Percentiles rank a stretch among this genome's conserved stretches.
Evolutionary conservation across 768 basidiomycete species (phyloP).

Genomic region (Amanita thiersii): DNA sequence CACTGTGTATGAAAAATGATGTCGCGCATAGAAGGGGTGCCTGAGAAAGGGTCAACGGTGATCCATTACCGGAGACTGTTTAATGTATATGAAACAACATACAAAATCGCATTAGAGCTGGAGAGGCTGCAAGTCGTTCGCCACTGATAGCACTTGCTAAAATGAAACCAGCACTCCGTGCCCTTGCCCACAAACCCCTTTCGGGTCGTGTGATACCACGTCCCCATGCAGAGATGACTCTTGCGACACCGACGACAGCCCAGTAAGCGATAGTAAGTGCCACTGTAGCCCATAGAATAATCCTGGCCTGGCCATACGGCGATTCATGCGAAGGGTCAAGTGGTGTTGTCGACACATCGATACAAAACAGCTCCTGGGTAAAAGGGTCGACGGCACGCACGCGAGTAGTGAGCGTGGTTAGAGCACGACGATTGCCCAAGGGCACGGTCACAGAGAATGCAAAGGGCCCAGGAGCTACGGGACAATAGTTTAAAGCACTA

Average conservation of each 20-base stretch:
- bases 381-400: slow-evolving; percentile 86
- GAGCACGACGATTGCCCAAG: slow-evolving; percentile 52
- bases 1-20: slow-evolving; percentile 92
- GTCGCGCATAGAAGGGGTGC: slow-evolving; percentile 88
- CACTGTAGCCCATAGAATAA: slow-evolving; percentile 70
- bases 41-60: slow-evolving; percentile 26
- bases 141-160: slow-evolving; percentile 91
- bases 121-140: slow-evolving; percentile 76
- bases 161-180: slow-evolving; percentile 82
- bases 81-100: slow-evolving; percentile 21
- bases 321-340: slow-evolving; percentile 48
- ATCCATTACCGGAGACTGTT: slow-evolving; percentile 2
- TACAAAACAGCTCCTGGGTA: slow-evolving; percentile 73
- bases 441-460: slow-evolving; percentile 73
- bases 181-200: slow-evolving; percentile 56
- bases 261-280: slow-evolving; percentile 74
- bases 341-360: slow-evolving; percentile 73
- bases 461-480: slow-evolving; percentile 70
- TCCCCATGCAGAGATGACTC: slow-evolving; percentile 81
- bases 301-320: slow-evolving; percentile 58
- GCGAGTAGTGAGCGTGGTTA: slow-evolving; percentile 80
- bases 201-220: slow-evolving; percentile 56
- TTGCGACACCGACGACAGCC: slow-evolving; percentile 70
- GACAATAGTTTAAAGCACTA: slow-evolving; percentile 52
- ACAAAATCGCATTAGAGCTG: slow-evolving; percentile 88